These are phyloP conservation scores for Podaxis mareebaensis DNA, from an alignment of 768 basidiomycete genomes.

Conservation along the genomic window DNA sequence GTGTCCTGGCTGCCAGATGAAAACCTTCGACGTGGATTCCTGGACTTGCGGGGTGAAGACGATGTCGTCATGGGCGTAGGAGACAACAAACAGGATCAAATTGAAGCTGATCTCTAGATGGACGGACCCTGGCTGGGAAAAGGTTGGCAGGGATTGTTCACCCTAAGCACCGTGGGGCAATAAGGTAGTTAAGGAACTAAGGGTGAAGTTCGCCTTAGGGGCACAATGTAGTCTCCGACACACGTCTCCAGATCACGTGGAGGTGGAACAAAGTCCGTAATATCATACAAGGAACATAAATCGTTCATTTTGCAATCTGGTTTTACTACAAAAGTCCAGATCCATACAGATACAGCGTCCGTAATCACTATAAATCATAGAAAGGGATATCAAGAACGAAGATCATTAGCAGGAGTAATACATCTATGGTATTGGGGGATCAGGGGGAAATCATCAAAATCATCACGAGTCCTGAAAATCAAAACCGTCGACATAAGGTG, in stretches of 20 bases:
- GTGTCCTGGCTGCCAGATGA: slow-evolving; percentile 13
- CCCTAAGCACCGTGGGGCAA: not conserved
- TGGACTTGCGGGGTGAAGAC: not conserved
- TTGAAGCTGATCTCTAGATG: not conserved
- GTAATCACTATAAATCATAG: not conserved
- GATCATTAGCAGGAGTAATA: not conserved
- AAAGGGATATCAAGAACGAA: not conserved
- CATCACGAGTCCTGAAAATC: not conserved
- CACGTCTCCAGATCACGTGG: not conserved
- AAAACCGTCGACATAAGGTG: too few relatives aligned
- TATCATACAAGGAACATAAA: not conserved
- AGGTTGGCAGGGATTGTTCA: not conserved
- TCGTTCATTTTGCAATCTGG: not conserved
- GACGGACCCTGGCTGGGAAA: not conserved
- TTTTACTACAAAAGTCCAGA: not conserved
- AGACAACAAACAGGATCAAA: not conserved
- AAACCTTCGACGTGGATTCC: slow-evolving; percentile 8
- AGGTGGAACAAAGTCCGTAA: not conserved
- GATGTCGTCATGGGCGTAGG: slow-evolving; percentile 6
- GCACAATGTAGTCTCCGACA: not conserved
- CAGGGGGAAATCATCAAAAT: not conserved
- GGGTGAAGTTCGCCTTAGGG: not conserved
- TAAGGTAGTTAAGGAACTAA: too few relatives aligned
- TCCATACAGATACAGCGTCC: not conserved
- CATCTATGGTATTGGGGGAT: not conserved